A percentile compares a stretch with the other conserved stretches of the same genome.
phyloP scores from a whole-genome alignment of 1,284 basidiomycete genomes.

The Pterulicium gracile region DNA sequence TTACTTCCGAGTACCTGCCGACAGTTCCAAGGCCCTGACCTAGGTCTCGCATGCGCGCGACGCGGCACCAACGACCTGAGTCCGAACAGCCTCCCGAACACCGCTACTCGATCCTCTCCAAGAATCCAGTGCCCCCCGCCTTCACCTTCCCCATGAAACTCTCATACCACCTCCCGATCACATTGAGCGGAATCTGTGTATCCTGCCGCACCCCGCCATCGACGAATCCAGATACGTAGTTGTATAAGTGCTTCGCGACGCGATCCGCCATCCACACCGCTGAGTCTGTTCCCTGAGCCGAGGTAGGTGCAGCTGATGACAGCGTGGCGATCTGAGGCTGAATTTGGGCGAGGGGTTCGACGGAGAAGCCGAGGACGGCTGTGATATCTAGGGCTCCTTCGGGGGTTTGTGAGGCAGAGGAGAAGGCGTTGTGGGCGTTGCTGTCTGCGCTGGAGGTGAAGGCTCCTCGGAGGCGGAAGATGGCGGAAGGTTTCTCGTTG shows the following conservation, averaged over 20 bases:
- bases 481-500: constrained; percentile 85
- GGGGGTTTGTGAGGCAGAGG: constrained; percentile 21
- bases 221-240: constrained; percentile 74
- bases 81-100: too few relatives aligned
- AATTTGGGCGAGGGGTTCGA: constrained; percentile 56
- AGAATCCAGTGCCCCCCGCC: constrained; percentile 60
- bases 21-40: too few relatives aligned
- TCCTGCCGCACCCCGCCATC: constrained; percentile 45
- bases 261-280: constrained; percentile 42
- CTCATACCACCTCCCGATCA: constrained; percentile 80
- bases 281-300: constrained; percentile 16
- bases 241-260: constrained; percentile 71
- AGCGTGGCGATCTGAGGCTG: constrained; percentile 39
- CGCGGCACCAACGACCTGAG: too few relatives aligned
- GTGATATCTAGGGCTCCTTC: constrained; percentile 35
- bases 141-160: constrained; percentile 64
- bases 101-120: too few relatives aligned
- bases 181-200: constrained; percentile 60
- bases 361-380: constrained; percentile 61
- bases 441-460: constrained; percentile 40
- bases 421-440: constrained; percentile 44
- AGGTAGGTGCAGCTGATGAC: constrained; percentile 21
- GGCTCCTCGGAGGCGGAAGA: constrained; percentile 74
- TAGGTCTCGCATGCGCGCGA: too few relatives aligned
- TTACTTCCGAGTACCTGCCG: too few relatives aligned